A percentile compares a stretch with the other conserved stretches of the same genome.
Evolutionary conservation across 306 rosid genomes (phyloP).

Genomic region (Quercus agrifolia): DNA sequence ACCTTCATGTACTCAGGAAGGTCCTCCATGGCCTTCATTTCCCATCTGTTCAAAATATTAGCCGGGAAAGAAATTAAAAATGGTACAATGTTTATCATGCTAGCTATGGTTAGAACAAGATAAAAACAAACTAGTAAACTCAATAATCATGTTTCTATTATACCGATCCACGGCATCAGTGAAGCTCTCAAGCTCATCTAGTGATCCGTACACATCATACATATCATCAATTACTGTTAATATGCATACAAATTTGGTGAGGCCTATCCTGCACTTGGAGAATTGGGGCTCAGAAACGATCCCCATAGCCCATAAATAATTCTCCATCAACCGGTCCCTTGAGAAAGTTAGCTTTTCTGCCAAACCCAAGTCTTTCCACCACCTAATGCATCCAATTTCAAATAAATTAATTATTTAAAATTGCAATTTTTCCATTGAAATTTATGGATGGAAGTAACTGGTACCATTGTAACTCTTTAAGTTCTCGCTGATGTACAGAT

Average conservation of each 20-base stretch:
- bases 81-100: neutral
- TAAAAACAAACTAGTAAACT: neutral
- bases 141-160: neutral
- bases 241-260: constrained; percentile 36
- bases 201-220: constrained; percentile 30
- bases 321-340: constrained; percentile 33
- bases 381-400: constrained; percentile 7
- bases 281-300: constrained; percentile 18
- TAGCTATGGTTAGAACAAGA: neutral
- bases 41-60: constrained; percentile 11
- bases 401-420: neutral
- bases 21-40: constrained; percentile 8
- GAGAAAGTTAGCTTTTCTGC: constrained; percentile 17
- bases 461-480: constrained; percentile 20
- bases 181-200: constrained; percentile 28
- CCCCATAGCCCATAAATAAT: constrained; percentile 32
- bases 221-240: constrained; percentile 26
- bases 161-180: constrained; percentile 24
- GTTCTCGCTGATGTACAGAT: constrained; percentile 20
- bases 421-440: neutral
- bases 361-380: constrained; percentile 27
- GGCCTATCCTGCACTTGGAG: constrained; percentile 31
- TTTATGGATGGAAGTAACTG: neutral
- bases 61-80: neutral
- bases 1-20: constrained; percentile 29